Conservation (phyloP, 2,329 filamentous ascomycete species). For the Colletotrichum sp. region DNA sequence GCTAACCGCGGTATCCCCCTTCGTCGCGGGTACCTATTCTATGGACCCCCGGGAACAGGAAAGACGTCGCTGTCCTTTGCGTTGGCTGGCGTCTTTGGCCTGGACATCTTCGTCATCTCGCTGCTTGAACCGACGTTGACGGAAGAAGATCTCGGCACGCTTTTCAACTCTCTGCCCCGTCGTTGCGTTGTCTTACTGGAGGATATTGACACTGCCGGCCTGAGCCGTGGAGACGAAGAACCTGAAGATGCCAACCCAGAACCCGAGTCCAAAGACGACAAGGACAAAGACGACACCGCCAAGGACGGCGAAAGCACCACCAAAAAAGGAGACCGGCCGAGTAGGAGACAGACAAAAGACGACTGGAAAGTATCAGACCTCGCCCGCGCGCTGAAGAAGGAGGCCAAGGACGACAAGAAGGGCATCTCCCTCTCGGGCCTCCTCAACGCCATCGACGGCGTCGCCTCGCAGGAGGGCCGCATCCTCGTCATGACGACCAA, state of each 20-base stretch:
- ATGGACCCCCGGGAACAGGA: constrained; percentile 77
- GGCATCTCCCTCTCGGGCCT: constrained; percentile 80
- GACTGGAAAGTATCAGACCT: constrained; percentile 46
- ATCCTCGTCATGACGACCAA: constrained; percentile 87
- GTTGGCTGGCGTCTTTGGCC: constrained; percentile 67
- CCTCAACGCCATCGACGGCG: constrained; percentile 84
- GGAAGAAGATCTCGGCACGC: constrained; percentile 62
- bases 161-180: constrained; percentile 67
- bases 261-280: background rate
- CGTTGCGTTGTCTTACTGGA: constrained; percentile 72
- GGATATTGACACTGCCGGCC: constrained; percentile 71
- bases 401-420: constrained; percentile 40
- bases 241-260: constrained; percentile 20
- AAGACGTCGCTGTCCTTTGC: constrained; percentile 74
- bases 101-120: constrained; percentile 70
- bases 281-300: constrained; percentile 20
- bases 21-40: constrained; percentile 77
- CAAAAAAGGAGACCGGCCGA: constrained; percentile 23
- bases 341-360: constrained; percentile 18
- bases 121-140: constrained; percentile 62
- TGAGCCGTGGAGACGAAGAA: constrained; percentile 47
- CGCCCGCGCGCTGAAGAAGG: constrained; percentile 47
- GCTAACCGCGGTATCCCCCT: constrained; percentile 77
- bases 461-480: constrained; percentile 78
- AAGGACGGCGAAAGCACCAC: constrained; percentile 14